Conservation (phyloP, 352 stramenopile species). For the Pythium insidiosum region DNA sequence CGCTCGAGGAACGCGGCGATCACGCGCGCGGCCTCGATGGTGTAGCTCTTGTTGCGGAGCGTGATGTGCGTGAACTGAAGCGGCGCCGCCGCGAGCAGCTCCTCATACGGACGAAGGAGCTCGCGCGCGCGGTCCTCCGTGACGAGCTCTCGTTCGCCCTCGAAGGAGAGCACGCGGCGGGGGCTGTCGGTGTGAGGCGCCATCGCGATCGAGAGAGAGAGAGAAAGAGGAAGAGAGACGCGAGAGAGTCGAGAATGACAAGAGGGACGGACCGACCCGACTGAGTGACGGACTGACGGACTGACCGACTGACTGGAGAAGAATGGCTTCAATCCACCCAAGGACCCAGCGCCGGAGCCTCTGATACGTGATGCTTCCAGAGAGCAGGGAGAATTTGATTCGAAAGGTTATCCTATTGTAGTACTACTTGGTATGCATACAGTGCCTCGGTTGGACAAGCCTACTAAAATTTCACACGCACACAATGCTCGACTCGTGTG, state of each 20-base stretch:
- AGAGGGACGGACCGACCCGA: no score
- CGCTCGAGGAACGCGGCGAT: slow-evolving; percentile 64
- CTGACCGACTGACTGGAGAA: no score
- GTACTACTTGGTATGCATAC: background rate
- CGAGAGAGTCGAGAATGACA: no score
- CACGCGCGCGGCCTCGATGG: slow-evolving; percentile 60
- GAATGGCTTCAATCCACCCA: no score
- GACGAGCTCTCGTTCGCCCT: slow-evolving; percentile 76
- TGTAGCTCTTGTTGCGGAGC: slow-evolving; percentile 88
- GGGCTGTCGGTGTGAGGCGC: no score
- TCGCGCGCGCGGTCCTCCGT: slow-evolving; percentile 57
- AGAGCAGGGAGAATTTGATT: background rate
- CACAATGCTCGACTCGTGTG: no score
- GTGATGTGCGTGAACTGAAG: slow-evolving; percentile 69
- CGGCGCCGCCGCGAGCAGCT: slow-evolving; percentile 16
- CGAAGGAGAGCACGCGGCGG: slow-evolving; percentile 46
- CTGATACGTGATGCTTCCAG: no score
- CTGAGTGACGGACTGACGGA: no score
- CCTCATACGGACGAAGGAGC: slow-evolving; percentile 42
- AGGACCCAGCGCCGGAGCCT: no score
- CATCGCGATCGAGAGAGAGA: background rate
- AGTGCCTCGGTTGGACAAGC: no score
- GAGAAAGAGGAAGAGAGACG: no score
- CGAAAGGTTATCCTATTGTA: background rate
- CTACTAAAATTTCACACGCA: no score